A percentile compares a stretch with the other conserved stretches of the same genome.
Conservation (phyloP, 371 early-diverging fungal genomes). For the Mucor circinelloides region DNA sequence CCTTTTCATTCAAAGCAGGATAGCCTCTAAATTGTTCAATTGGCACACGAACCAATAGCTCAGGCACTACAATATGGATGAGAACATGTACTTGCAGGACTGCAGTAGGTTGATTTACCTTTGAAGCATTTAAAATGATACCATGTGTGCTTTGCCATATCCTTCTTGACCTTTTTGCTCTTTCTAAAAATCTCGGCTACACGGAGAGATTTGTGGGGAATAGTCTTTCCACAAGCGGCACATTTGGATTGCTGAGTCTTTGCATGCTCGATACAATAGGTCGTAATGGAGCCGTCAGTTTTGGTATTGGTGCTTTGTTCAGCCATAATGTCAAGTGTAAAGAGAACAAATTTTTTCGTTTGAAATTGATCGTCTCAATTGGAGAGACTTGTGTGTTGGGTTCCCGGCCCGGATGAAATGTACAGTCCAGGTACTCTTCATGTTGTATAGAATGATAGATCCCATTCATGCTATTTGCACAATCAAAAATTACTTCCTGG, state of each 20-base stretch:
- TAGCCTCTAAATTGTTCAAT: slow-evolving; percentile 48
- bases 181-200: slow-evolving; percentile 53
- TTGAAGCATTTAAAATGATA: slow-evolving; percentile 62
- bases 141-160: slow-evolving; percentile 56
- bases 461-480: background rate
- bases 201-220: slow-evolving; percentile 55
- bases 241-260: slow-evolving; percentile 49
- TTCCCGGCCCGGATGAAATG: slow-evolving; percentile 1
- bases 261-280: slow-evolving; percentile 59
- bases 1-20: slow-evolving; percentile 38
- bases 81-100: background rate
- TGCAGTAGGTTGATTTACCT: slow-evolving; percentile 27
- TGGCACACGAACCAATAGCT: slow-evolving; percentile 32
- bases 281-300: slow-evolving; percentile 34
- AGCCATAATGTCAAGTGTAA: slow-evolving; percentile 7
- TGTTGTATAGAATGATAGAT: background rate
- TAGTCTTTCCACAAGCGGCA: slow-evolving; percentile 44
- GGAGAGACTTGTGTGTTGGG: background rate
- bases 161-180: slow-evolving; percentile 58
- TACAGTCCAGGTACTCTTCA: background rate
- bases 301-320: slow-evolving; percentile 9
- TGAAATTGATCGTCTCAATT: background rate
- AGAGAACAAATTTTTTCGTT: background rate
- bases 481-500: too few relatives aligned
- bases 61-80: slow-evolving; percentile 30